phyloP scores from a whole-genome alignment of 768 basidiomycete genomes.

The Pleurotus djamor region DNA sequence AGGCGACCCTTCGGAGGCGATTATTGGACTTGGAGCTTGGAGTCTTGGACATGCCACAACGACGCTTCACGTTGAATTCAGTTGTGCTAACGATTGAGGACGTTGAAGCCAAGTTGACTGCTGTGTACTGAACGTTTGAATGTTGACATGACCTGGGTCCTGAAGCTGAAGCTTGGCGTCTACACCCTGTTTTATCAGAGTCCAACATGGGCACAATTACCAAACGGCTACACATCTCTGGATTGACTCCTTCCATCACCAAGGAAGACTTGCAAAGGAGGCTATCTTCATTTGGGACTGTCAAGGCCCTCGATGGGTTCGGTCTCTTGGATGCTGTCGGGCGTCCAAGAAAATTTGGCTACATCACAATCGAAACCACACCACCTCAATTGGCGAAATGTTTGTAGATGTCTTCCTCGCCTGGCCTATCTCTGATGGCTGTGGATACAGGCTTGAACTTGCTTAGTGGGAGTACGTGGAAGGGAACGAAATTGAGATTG shows the following conservation, averaged over 20 bases:
- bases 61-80: too few relatives aligned
- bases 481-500: constrained; percentile 80
- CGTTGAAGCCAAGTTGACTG: too few relatives aligned
- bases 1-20: too few relatives aligned
- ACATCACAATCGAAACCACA: constrained; percentile 68
- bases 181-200: too few relatives aligned
- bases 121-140: too few relatives aligned
- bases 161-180: too few relatives aligned
- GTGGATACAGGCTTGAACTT: constrained; percentile 58
- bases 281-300: constrained; percentile 64
- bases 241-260: constrained; percentile 66
- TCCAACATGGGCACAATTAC: not conserved
- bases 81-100: too few relatives aligned
- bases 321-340: constrained; percentile 64
- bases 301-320: constrained; percentile 69
- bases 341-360: constrained; percentile 68
- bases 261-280: constrained; percentile 53
- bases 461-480: constrained; percentile 83
- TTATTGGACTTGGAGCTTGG: too few relatives aligned
- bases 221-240: constrained; percentile 53
- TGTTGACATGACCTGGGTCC: too few relatives aligned
- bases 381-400: constrained; percentile 61
- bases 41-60: too few relatives aligned
- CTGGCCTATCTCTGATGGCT: constrained; percentile 5
- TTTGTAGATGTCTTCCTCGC: constrained; percentile 26